Conservation (phyloP, 371 early-diverging fungal species). For the Rhizopus sp. region DNA sequence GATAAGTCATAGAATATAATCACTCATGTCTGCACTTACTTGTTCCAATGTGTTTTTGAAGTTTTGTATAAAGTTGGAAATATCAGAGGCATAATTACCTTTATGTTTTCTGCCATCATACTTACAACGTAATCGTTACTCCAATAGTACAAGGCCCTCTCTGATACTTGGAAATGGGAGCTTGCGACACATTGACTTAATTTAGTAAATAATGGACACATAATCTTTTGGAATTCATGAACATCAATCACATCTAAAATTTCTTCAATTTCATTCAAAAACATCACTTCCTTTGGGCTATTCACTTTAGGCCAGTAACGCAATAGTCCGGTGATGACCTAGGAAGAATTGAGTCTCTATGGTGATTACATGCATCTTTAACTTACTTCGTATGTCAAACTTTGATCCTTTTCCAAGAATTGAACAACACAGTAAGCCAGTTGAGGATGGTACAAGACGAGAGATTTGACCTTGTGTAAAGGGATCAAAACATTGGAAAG, state of each 20-base stretch:
- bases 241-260: conserved; percentile 92
- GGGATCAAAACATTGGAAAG: conserved; percentile 87
- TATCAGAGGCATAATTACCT: conserved; percentile 88
- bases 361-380: not conserved
- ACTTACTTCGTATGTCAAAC: conserved; percentile 80
- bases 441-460: conserved; percentile 92
- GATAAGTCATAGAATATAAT: not conserved
- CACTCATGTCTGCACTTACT: conserved; percentile 45
- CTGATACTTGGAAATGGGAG: conserved; percentile 95
- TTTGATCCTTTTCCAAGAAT: conserved; percentile 93
- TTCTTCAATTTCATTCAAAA: conserved; percentile 93
- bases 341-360: not conserved
- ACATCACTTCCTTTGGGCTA: conserved; percentile 96
- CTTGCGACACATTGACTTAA: conserved; percentile 89
- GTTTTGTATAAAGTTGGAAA: conserved; percentile 86
- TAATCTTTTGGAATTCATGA: conserved; percentile 82
- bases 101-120: conserved; percentile 87
- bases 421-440: conserved; percentile 96
- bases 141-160: conserved; percentile 94
- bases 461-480: conserved; percentile 89
- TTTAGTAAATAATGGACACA: conserved; percentile 87
- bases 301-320: conserved; percentile 97
- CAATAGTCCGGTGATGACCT: conserved; percentile 85
- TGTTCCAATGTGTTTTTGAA: conserved; percentile 95
- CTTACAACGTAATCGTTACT: conserved; percentile 95